Percentiles rank a stretch among this genome's conserved stretches.
Conservation (phyloP, 345 rosid genomes). For the Euphorbia peplus region DNA sequence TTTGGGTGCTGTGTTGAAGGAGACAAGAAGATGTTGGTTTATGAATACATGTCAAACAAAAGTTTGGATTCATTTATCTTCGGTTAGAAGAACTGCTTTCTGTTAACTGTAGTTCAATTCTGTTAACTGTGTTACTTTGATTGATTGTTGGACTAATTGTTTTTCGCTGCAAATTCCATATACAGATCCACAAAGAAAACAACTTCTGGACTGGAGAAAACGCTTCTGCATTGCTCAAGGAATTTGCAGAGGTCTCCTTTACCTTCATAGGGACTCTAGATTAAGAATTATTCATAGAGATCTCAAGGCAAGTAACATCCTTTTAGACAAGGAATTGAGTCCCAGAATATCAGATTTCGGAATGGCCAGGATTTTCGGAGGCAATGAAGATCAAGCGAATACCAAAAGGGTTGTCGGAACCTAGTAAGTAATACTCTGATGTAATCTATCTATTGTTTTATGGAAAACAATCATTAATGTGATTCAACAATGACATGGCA, state of each 20-base stretch:
- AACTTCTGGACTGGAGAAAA: constrained; percentile 11
- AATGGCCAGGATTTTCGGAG: constrained; percentile 21
- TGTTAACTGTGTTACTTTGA: too few relatives aligned
- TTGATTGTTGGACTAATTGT: too few relatives aligned
- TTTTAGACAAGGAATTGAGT: constrained; percentile 21
- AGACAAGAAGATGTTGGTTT: constrained; percentile 22
- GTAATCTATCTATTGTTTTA: not conserved
- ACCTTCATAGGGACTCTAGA: constrained; percentile 21
- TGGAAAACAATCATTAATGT: not conserved
- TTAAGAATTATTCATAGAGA: constrained; percentile 20
- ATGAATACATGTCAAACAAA: constrained; percentile 28
- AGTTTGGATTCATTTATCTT: constrained; percentile 20
- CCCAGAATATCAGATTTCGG: constrained; percentile 29
- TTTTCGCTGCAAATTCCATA: not conserved
- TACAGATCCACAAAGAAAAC: constrained; percentile 6
- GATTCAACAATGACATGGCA: not conserved
- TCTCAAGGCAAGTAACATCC: constrained; percentile 19
- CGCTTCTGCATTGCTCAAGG: constrained; percentile 15
- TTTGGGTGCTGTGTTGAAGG: constrained; percentile 24
- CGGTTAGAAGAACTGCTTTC: not conserved
- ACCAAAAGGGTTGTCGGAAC: constrained; percentile 18
- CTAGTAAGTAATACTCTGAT: not conserved
- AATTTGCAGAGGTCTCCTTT: constrained; percentile 22
- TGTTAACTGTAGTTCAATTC: not conserved
- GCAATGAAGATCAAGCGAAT: constrained; percentile 17